Evolutionary conservation across 257 asterid genomes (phyloP).

Genomic region (Scutellaria galericulata): DNA sequence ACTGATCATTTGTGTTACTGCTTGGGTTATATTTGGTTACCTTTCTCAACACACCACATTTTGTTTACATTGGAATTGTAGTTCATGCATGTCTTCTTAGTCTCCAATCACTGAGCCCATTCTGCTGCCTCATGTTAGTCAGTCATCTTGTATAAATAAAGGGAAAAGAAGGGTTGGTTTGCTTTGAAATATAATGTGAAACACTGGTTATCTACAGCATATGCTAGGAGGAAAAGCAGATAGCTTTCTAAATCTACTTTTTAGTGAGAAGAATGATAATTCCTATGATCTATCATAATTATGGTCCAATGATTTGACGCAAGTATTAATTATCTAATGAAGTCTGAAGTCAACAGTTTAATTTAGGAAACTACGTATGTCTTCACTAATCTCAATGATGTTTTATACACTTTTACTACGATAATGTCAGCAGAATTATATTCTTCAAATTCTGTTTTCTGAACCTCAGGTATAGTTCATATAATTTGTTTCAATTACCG

Average conservation of each 20-base stretch:
- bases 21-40: neutral
- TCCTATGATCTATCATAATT: neutral
- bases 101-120: neutral
- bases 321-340: neutral
- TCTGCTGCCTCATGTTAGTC: constrained; percentile 16
- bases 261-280: neutral
- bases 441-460: too few species aligned
- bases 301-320: neutral
- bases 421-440: too few species aligned
- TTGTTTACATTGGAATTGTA: constrained; percentile 15
- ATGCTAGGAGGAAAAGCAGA: neutral
- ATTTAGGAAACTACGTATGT: neutral
- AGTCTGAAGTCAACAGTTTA: neutral
- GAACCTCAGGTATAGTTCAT: too few species aligned
- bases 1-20: neutral
- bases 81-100: neutral
- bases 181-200: constrained; percentile 6
- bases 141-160: neutral
- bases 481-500: too few species aligned
- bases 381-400: neutral
- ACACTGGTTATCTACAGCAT: neutral
- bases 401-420: too few species aligned
- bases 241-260: neutral
- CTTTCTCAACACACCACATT: constrained; percentile 9
- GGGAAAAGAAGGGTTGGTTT: neutral